Conservation (phyloP, 148 eudicot genomes). For the Vaccinium darrowii region DNA sequence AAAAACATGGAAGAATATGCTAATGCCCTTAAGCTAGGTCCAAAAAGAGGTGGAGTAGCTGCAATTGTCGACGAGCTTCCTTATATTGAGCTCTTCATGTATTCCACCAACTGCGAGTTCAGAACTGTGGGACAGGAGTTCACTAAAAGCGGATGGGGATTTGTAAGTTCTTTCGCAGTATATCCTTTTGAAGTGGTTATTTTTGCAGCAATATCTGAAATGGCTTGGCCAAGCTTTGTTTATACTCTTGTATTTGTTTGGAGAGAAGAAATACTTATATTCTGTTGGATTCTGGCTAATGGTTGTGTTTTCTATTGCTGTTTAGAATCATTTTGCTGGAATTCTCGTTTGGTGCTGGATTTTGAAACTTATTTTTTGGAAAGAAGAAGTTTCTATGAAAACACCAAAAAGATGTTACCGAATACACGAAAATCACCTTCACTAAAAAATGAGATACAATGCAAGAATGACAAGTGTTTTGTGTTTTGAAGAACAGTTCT, state of each 20-base stretch:
- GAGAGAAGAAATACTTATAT: background rate
- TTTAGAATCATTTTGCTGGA: background rate
- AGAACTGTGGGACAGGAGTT: constrained; percentile 76
- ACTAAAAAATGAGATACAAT: background rate
- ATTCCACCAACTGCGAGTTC: constrained; percentile 47
- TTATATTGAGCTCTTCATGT: constrained; percentile 60
- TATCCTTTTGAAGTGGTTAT: constrained; percentile 28
- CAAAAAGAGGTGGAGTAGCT: constrained; percentile 75
- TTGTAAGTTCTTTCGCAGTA: constrained; percentile 54
- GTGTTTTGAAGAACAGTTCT: background rate
- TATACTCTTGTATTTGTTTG: background rate
- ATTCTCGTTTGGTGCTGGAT: background rate
- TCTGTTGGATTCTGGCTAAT: background rate
- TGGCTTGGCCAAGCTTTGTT: background rate
- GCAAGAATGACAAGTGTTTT: background rate
- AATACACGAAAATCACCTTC: background rate
- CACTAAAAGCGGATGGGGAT: constrained; percentile 90
- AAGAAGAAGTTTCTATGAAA: background rate
- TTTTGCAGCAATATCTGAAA: constrained; percentile 2
- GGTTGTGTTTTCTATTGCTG: background rate
- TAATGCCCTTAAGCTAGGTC: constrained; percentile 55
- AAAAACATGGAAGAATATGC: constrained; percentile 44
- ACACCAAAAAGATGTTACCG: background rate
- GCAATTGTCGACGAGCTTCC: constrained; percentile 93
- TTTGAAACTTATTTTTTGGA: background rate